A percentile compares a stretch with the other conserved stretches of the same genome.
Conservation (phyloP, 148 eudicot genomes). For the Fagopyrum esculentum region DNA sequence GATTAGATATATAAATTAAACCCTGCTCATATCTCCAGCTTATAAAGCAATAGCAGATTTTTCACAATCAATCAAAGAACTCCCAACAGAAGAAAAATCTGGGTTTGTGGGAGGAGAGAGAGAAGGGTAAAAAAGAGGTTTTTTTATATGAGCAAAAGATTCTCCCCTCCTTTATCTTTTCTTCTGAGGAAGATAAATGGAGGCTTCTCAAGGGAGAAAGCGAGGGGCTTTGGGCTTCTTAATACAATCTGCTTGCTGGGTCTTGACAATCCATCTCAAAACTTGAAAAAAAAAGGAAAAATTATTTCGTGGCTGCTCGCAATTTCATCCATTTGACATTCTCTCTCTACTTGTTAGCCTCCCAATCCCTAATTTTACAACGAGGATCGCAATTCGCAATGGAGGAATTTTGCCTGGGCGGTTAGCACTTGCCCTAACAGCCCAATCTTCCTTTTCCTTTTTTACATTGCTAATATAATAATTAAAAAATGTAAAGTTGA, state of each 20-base stretch:
- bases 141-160: conserved; percentile 5
- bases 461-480: not conserved
- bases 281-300: no score
- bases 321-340: not conserved
- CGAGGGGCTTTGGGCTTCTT: conserved; percentile 1
- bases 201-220: conserved; percentile 3
- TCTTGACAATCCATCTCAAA: not conserved
- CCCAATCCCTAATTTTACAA: conserved; percentile 2
- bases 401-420: not conserved
- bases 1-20: not conserved
- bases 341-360: not conserved
- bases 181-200: not conserved
- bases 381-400: not conserved
- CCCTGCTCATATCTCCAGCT: conserved; percentile 9
- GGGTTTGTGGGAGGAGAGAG: conserved; percentile 12
- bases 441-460: not conserved
- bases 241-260: not conserved
- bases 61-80: conserved; percentile 6
- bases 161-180: conserved; percentile 8
- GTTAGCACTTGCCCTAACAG: not conserved
- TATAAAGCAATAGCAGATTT: conserved; percentile 2
- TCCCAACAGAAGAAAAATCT: conserved; percentile 6
- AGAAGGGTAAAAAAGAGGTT: not conserved
- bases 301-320: not conserved
- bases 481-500: not conserved